Conservation (phyloP, 108 stramenopile genomes). For the Seminavis robusta region DNA sequence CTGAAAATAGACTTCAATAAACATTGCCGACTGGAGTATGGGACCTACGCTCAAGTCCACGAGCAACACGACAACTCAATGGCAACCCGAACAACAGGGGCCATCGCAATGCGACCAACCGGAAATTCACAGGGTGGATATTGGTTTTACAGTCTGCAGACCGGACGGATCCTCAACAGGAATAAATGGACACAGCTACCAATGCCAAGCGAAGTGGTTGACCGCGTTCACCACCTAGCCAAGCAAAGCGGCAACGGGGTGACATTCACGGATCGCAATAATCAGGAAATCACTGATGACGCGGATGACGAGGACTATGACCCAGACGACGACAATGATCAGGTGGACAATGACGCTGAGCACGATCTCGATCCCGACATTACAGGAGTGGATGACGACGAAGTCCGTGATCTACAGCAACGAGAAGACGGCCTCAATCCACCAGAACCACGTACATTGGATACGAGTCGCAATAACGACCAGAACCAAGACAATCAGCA, state of each 20-base stretch:
- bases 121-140: constrained; percentile 28
- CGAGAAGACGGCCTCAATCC: too few species aligned
- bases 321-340: too few species aligned
- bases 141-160: constrained; percentile 20
- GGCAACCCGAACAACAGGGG: constrained; percentile 14
- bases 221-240: constrained; percentile 8
- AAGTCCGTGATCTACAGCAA: too few species aligned
- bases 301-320: too few species aligned
- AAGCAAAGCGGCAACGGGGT: not conserved
- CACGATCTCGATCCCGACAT: too few species aligned
- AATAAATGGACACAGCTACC: constrained; percentile 7
- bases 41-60: constrained; percentile 28
- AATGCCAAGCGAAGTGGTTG: constrained; percentile 31
- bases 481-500: too few species aligned
- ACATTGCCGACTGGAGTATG: constrained; percentile 24
- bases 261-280: not conserved
- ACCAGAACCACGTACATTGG: too few species aligned
- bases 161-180: constrained; percentile 19
- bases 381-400: too few species aligned
- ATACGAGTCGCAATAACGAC: too few species aligned
- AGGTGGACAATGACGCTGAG: too few species aligned
- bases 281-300: not conserved
- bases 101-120: constrained; percentile 23
- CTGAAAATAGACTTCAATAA: constrained; percentile 1
- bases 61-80: constrained; percentile 28